A percentile compares a stretch with the other conserved stretches of the same genome.
These are phyloP conservation scores for Tylopilus microsporus DNA, from an alignment of 1,284 basidiomycete species.

Conservation along the genomic window DNA sequence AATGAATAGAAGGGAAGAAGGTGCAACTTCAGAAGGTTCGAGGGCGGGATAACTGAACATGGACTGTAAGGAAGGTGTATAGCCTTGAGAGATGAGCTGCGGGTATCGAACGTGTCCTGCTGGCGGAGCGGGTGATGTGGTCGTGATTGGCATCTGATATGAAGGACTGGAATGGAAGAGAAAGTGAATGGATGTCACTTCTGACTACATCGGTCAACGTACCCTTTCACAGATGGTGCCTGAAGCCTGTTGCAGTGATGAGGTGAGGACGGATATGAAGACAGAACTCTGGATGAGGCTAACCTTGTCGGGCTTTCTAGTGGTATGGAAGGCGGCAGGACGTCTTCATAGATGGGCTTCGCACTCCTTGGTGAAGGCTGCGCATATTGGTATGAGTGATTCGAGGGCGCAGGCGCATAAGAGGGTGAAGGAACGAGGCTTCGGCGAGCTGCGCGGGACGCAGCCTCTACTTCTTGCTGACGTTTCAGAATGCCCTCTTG, in stretches of 20 bases:
- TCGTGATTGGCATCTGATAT: conserved; percentile 43
- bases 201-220: conserved; percentile 12
- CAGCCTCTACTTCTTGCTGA: conserved; percentile 40
- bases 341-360: conserved; percentile 22
- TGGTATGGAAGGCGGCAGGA: conserved; percentile 36
- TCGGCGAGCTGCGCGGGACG: conserved; percentile 26
- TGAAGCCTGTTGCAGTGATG: conserved; percentile 20
- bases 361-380: conserved; percentile 25
- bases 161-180: conserved; percentile 25
- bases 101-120: conserved; percentile 45
- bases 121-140: conserved; percentile 46
- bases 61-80: conserved; percentile 52
- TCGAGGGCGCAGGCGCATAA: conserved; percentile 17
- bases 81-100: conserved; percentile 53
- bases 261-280: conserved; percentile 29
- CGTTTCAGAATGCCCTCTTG: conserved; percentile 45
- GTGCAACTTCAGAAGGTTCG: conserved; percentile 31
- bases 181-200: conserved; percentile 6
- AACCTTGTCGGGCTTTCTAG: conserved; percentile 43
- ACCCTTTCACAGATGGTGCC: conserved; percentile 26
- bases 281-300: conserved; percentile 26
- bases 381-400: conserved; percentile 19
- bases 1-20: conserved; percentile 30
- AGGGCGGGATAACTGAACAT: conserved; percentile 42
- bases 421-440: conserved; percentile 21